A percentile compares a stretch with the other conserved stretches of the same genome.
Evolutionary conservation across 805 yeast species (phyloP).

Genomic region (Saturnispora silvae): DNA sequence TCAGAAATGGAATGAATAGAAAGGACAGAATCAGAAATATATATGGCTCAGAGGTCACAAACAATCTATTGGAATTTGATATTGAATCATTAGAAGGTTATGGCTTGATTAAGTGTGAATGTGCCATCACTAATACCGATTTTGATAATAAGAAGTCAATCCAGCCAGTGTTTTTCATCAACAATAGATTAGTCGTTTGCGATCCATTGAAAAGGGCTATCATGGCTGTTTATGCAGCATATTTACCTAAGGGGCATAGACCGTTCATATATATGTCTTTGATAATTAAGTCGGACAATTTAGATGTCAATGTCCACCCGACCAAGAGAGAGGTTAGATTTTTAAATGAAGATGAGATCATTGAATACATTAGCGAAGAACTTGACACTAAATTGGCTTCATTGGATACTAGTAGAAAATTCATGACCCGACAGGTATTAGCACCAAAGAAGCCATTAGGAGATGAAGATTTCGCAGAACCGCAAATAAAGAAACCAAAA

Average conservation of each 20-base stretch:
- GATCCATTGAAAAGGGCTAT: constrained; percentile 71
- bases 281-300: constrained; percentile 51
- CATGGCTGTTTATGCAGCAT: constrained; percentile 46
- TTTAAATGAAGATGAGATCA: constrained; percentile 75
- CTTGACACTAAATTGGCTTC: constrained; percentile 42
- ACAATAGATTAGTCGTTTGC: constrained; percentile 70
- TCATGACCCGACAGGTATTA: constrained; percentile 50
- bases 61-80: constrained; percentile 44
- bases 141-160: constrained; percentile 55
- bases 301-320: constrained; percentile 94
- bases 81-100: constrained; percentile 25
- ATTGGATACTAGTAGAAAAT: constrained; percentile 59
- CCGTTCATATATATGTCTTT: constrained; percentile 72
- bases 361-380: constrained; percentile 42
- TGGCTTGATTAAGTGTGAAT: constrained; percentile 47
- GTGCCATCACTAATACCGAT: constrained; percentile 62
- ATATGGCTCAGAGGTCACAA: constrained; percentile 61
- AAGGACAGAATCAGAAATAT: constrained; percentile 66
- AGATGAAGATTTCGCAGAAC: constrained; percentile 3
- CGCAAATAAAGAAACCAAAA: constrained; percentile 6
- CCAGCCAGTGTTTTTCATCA: constrained; percentile 73
- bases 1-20: constrained; percentile 38
- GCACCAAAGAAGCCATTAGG: constrained; percentile 20
- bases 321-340: constrained; percentile 89
- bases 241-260: constrained; percentile 65